Evolutionary conservation across 192 early-diverging fungal genomes (phyloP).

Genomic region (Chytriomyces confervae): DNA sequence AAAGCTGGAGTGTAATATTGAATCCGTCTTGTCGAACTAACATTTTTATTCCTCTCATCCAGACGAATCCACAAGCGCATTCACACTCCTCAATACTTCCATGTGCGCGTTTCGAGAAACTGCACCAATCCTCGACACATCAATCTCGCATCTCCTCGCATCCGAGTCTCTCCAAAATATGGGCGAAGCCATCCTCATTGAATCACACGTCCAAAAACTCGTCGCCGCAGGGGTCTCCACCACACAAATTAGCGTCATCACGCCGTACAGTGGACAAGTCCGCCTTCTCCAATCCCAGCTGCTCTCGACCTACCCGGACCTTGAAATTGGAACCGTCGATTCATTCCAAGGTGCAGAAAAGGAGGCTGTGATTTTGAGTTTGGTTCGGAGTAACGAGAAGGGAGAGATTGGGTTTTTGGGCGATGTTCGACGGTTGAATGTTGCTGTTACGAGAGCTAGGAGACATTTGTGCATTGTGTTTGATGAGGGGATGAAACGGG

Average conservation of each 20-base stretch:
- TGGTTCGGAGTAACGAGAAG: slow-evolving; percentile 80
- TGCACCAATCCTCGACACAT: slow-evolving; percentile 6
- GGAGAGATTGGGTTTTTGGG: slow-evolving; percentile 83
- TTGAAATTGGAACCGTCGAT: slow-evolving; percentile 36
- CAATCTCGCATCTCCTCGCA: neutral
- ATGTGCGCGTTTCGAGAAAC: slow-evolving; percentile 33
- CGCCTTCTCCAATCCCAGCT: slow-evolving; percentile 36
- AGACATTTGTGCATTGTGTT: slow-evolving; percentile 85
- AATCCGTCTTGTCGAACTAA: slow-evolving; percentile 67
- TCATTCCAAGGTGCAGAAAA: slow-evolving; percentile 77
- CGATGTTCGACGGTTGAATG: slow-evolving; percentile 55
- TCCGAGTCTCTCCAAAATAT: slow-evolving; percentile 74
- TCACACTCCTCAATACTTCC: slow-evolving; percentile 74
- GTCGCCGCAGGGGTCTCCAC: slow-evolving; percentile 65
- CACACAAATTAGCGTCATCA: slow-evolving; percentile 81
- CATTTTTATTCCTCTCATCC: slow-evolving; percentile 49
- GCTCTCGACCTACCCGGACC: neutral
- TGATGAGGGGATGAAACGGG: slow-evolving; percentile 18
- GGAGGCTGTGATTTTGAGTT: slow-evolving; percentile 79
- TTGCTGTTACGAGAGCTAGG: slow-evolving; percentile 87
- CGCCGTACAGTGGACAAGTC: slow-evolving; percentile 86
- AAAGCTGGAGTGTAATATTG: slow-evolving; percentile 39
- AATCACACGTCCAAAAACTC: slow-evolving; percentile 66
- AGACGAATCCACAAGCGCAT: slow-evolving; percentile 61
- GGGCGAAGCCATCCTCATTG: slow-evolving; percentile 64